These are phyloP conservation scores for Yarrowia sp. DNA, from an alignment of 805 yeast genomes.

Conservation along the genomic window DNA sequence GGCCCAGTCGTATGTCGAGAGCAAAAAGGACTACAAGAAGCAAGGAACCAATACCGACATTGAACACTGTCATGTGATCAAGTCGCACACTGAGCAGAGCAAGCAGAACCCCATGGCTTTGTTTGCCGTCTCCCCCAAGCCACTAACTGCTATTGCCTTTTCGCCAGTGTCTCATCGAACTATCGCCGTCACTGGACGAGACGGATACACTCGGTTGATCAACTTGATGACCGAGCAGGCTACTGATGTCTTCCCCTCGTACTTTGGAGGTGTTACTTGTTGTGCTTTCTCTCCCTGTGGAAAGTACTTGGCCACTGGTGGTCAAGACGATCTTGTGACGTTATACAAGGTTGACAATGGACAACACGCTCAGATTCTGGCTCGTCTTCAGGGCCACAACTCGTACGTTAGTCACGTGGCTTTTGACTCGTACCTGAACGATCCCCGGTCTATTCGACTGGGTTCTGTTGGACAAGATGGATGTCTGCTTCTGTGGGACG, in stretches of 20 bases:
- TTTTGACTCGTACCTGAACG: conserved; percentile 45
- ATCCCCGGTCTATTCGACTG: conserved; percentile 45
- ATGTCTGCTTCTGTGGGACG: conserved; percentile 52
- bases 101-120: conserved; percentile 54
- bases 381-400: conserved; percentile 49
- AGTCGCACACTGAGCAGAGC: conserved; percentile 9
- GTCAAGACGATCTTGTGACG: conserved; percentile 53
- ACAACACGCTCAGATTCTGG: conserved; percentile 33
- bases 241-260: conserved; percentile 58
- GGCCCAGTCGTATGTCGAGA: conserved; percentile 3
- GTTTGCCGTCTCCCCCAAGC: conserved; percentile 57
- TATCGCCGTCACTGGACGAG: conserved; percentile 50
- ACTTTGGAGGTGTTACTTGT: conserved; percentile 62
- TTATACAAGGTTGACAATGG: conserved; percentile 42
- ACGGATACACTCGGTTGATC: conserved; percentile 60
- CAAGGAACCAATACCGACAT: neutral
- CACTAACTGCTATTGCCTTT: conserved; percentile 51
- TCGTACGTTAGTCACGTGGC: conserved; percentile 52
- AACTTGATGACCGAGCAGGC: conserved; percentile 48
- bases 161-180: conserved; percentile 41
- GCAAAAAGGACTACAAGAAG: neutral
- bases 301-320: conserved; percentile 47
- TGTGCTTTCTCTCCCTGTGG: conserved; percentile 58
- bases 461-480: conserved; percentile 61
- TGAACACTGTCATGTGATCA: conserved; percentile 21